Base-by-base conservation (phyloP, 139 green algal genomes). In the Micromonas commoda region DNA sequence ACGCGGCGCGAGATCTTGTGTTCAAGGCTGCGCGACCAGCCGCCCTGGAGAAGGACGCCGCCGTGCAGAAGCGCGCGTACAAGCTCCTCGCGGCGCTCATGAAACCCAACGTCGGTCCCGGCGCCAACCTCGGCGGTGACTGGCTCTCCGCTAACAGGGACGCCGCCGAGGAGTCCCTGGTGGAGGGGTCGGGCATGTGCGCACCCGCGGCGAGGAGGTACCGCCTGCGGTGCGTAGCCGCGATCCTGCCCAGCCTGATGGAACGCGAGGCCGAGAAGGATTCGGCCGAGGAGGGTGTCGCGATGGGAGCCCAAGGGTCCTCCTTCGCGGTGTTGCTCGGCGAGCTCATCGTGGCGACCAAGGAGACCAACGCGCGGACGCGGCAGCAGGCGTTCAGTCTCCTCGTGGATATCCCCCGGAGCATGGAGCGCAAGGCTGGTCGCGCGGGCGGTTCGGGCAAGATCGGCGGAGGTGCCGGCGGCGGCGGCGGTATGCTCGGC, bases 1-100 rank as follows among this genome's bases (percentile, higher is more conserved):
- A 84, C 21, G 39, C 39, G 0, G 87, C 79, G 0, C 69, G 94
- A 28, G 72, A 77, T 24, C 81, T 88, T 37, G 87, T 98, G 35
- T 88, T 87, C 73, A 91, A 92, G 80, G 86, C 64, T 71, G 67
- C 65, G 45, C 53, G 33, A 3, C 57, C 76, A 70, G 90, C 95
- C 35, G 79, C 77, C 2, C 5, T 32, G 20, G 68, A 75, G 6
- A 75, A 75, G 54, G 90, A 94, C 34, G 74, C 88, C 5, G 80
- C 84, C 0, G 82, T 96, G 63, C 94, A 98, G 85, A 98, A 98
- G 86, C 91, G 91, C 75, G 83, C 82, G 24, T 98, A 98, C 91
- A 96, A 96, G 87, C 82, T 97, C 68, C 81, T 97, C 72, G 83
- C 85, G 24, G 89, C 89, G 77, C 65, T 97, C 23, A 88, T 79